Base-by-base conservation (phyloP, 2,329 filamentous ascomycete genomes). In the Berkeleyomyces rouxiae region DNA sequence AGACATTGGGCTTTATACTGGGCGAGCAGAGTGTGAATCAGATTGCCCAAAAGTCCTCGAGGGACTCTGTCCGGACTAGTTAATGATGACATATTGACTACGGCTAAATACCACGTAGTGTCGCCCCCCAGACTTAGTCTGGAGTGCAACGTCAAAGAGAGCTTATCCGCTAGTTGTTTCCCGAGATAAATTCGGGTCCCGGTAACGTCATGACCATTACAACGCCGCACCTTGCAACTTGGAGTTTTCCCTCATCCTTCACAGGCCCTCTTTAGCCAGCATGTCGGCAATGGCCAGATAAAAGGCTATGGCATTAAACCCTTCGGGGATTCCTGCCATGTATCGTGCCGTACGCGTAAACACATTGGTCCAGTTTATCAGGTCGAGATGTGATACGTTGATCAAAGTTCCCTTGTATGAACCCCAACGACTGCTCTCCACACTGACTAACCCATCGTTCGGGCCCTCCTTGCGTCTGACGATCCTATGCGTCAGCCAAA, bases 391-490 rank as follows among this genome's bases (percentile, higher is more conserved):
- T 67, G 78, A 84, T 5, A 85, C 82, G 1, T 76, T 78, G 3
- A 83, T 71, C 63, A 86, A 69, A 1, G 83, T 86, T 3, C 83
- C 83, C 68, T 83, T 80, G 69, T 86, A 86, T 7, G 74, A 75
- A 5, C 83, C 83, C 82, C 83, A 86, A 64, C 74, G 74, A 55
- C 80, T 79, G 68, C 82, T 85, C 59, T 75, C 72, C 9, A 86
- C 82, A 69, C 82, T 90, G 10, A 86, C 83, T n/a, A 86, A 73
- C 1, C 83, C 83, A 67, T 86, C 83, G 67, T 86, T 86, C 13
- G 79, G 75, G 0, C 83, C 83, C 68, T 86, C 83, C 0, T 69
- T 68, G 44, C 72, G 70, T 9, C 73, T 67, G 31, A 86, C 73
- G 7, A 85, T 72, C 1, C 70, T 67, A 66, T 82, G 76, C 2